These are phyloP conservation scores for Lagenaria siceraria DNA, from an alignment of 306 rosid genomes.

Conservation along the genomic window DNA sequence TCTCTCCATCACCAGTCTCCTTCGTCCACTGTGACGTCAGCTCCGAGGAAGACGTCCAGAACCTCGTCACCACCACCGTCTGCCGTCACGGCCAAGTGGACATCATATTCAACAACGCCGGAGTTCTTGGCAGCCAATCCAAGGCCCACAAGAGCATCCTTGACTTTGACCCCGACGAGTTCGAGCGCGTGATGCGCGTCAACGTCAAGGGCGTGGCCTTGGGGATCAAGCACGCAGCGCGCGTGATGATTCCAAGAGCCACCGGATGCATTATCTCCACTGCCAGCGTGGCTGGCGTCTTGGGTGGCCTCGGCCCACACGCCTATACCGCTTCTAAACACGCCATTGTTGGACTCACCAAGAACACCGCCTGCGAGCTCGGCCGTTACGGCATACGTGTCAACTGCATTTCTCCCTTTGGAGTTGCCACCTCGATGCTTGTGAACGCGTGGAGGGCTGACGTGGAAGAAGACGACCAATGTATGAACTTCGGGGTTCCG, in stretches of 20 bases:
- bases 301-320: constrained; percentile 85
- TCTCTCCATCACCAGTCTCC: constrained; percentile 33
- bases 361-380: constrained; percentile 69
- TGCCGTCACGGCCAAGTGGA: constrained; percentile 54
- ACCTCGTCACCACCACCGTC: constrained; percentile 28
- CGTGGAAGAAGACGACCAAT: constrained; percentile 12
- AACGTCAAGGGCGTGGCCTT: constrained; percentile 74
- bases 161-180: constrained; percentile 51
- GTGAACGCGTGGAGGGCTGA: constrained; percentile 58
- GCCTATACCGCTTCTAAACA: constrained; percentile 88
- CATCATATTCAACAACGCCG: constrained; percentile 84
- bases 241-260: constrained; percentile 57
- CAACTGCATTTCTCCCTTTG: constrained; percentile 81
- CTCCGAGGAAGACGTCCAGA: constrained; percentile 50
- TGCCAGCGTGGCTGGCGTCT: constrained; percentile 62
- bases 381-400: constrained; percentile 71
- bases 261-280: constrained; percentile 61
- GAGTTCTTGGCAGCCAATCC: constrained; percentile 56
- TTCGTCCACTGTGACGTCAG: constrained; percentile 66
- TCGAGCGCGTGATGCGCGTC: constrained; percentile 61
- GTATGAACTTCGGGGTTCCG: constrained; percentile 35
- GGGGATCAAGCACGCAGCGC: constrained; percentile 85
- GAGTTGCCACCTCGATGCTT: constrained; percentile 83
- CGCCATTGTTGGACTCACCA: constrained; percentile 79
- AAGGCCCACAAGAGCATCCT: constrained; percentile 50